phyloP scores from a whole-genome alignment of 345 rosid species.

The Aethionema arabicum region DNA sequence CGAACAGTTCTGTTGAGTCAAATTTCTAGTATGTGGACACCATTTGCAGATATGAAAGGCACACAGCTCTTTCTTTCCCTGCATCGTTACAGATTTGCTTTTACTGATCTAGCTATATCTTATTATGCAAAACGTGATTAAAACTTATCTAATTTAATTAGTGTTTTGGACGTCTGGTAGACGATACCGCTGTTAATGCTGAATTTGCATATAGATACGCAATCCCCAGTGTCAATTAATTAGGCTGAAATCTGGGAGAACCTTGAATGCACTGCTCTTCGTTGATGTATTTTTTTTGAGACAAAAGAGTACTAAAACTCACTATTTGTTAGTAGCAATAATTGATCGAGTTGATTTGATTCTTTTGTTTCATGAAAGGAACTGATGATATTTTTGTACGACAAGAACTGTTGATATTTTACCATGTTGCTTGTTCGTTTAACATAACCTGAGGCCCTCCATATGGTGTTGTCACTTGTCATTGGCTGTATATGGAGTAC shows the following conservation, averaged over 20 bases:
- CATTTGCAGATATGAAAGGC: conserved; percentile 12
- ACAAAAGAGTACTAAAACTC: conserved; percentile 23
- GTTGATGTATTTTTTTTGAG: conserved; percentile 22
- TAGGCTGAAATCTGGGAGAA: neutral
- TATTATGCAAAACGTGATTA: neutral
- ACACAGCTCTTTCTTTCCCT: conserved; percentile 4
- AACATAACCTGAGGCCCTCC: conserved; percentile 41
- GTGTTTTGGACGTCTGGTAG: conserved; percentile 6
- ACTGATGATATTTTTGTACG: conserved; percentile 34
- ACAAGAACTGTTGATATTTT: conserved; percentile 30
- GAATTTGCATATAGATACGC: neutral
- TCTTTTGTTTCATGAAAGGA: conserved; percentile 24
- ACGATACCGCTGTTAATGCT: conserved; percentile 1
- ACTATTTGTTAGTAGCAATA: conserved; percentile 27
- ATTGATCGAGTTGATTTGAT: conserved; percentile 34
- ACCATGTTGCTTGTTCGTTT: conserved; percentile 26
- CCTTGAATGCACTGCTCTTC: conserved; percentile 7
- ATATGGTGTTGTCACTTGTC: conserved; percentile 35
- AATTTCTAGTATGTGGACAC: conserved; percentile 8
- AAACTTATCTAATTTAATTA: neutral
- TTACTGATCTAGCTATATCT: conserved; percentile 5
- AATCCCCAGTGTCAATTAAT: neutral
- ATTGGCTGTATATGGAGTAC: conserved; percentile 27
- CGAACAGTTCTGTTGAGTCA: conserved; percentile 4
- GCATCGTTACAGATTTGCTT: conserved; percentile 13